phyloP scores from a whole-genome alignment of 352 stramenopile genomes.

The Pythium guiyangense region DNA sequence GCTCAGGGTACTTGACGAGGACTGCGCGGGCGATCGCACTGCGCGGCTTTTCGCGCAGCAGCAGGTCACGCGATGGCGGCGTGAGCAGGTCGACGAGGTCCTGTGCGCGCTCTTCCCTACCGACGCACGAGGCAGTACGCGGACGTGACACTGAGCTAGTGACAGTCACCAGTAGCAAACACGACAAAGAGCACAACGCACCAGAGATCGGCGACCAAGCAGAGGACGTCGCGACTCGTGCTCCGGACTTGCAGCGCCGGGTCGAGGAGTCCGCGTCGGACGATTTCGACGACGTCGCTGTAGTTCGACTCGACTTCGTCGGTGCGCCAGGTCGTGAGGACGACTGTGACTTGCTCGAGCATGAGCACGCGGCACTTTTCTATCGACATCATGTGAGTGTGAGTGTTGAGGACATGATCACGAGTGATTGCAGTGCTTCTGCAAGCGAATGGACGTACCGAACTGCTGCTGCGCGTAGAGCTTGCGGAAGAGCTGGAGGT shows the following conservation, averaged over 20 bases:
- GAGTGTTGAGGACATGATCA: background rate
- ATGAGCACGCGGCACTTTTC: conserved; percentile 49
- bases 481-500: conserved; percentile 41
- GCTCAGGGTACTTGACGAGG: conserved; percentile 29
- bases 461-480: conserved; percentile 39
- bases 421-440: background rate
- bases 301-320: conserved; percentile 38
- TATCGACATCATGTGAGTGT: conserved; percentile 10
- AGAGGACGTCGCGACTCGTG: conserved; percentile 41
- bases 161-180: background rate
- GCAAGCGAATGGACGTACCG: conserved; percentile 18
- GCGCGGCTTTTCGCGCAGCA: conserved; percentile 47
- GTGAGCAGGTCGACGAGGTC: conserved; percentile 47
- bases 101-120: conserved; percentile 42
- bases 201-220: conserved; percentile 40
- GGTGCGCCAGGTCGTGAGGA: conserved; percentile 51
- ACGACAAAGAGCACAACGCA: conserved; percentile 23
- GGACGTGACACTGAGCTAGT: background rate
- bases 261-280: conserved; percentile 41
- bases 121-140: background rate
- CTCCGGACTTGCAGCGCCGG: conserved; percentile 35
- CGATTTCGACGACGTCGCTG: conserved; percentile 45
- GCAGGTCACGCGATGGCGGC: conserved; percentile 22
- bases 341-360: conserved; percentile 50
- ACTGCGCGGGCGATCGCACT: conserved; percentile 40